Base-by-base conservation (phyloP, 805 yeast species). In the Yarrowia sp. region DNA sequence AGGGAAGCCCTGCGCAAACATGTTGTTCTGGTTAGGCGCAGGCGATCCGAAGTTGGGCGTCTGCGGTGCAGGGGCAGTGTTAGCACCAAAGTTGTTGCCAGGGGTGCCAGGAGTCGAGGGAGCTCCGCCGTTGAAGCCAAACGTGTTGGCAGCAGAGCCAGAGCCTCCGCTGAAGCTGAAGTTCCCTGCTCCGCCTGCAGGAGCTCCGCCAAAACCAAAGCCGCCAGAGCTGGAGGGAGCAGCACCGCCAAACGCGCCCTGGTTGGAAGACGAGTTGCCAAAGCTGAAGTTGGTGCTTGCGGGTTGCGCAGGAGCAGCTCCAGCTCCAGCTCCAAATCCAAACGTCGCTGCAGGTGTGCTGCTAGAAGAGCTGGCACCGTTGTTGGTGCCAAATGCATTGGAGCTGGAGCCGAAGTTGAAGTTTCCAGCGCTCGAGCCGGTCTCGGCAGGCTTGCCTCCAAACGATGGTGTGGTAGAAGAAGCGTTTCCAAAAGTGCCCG, bases 321-420 rank as follows among this genome's bases (percentile, higher is more conserved):
- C n/a, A n/a, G n/a, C n/a, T n/a, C n/a, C n/a, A n/a, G n/a, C 51
- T 44, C 56, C 56, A 6, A 47, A 47, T 12, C 56, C 56, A 12
- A 47, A 47, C 2, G 41, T n/a, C 12, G 19, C 16, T n/a, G 56
- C 38, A 0, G 56, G 39, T 7, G 51, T 19, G 33, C 19, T 16
- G 25, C 13, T 42, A 12, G 39, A 14, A 7, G 56, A 21, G 36
- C 22, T 21, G 6, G 56, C 5, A 9, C 21, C 19, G 4, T 8
- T 21, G 29, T 47, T 47, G 19, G 29, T 21, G 10, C 56, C 56
- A 21, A 47, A 47, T 32, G 56, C 56, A 47, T 33, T 32, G 21
- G 38, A 7, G 1, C 39, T n/a, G 31, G 31, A 2, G 39, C 56
- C 56, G 16, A 47, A 47, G 21, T 9, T 47, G 56, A 47, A 47